Conservation (phyloP, 1,139 yeast genomes). For the Sugiyamaella castrensis region DNA sequence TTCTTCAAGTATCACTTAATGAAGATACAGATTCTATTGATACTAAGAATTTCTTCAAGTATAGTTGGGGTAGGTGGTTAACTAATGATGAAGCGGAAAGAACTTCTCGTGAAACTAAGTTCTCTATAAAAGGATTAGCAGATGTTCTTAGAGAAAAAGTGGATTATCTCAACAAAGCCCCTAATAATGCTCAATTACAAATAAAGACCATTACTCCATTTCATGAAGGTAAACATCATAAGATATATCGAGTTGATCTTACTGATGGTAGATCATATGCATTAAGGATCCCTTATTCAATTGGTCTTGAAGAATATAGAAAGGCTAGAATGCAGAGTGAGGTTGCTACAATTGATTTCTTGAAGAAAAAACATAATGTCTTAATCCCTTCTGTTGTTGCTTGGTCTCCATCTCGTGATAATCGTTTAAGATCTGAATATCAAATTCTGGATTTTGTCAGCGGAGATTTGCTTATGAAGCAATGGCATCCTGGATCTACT, state of each 20-base stretch:
- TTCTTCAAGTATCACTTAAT: constrained; percentile 26
- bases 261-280: constrained; percentile 59
- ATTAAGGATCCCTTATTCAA: constrained; percentile 79
- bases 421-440: constrained; percentile 68
- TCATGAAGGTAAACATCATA: constrained; percentile 92
- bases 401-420: constrained; percentile 55
- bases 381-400: constrained; percentile 74
- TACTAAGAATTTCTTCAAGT: constrained; percentile 74
- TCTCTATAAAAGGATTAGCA: constrained; percentile 71
- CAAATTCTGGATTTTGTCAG: constrained; percentile 74
- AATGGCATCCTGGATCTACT: constrained; percentile 78
- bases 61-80: constrained; percentile 95
- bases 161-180: constrained; percentile 30
- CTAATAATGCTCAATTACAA: constrained; percentile 43
- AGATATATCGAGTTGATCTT: constrained; percentile 70
- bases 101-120: constrained; percentile 72
- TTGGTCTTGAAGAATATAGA: constrained; percentile 57
- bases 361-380: constrained; percentile 47
- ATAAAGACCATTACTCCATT: constrained; percentile 75
- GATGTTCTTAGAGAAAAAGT: constrained; percentile 36
- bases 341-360: constrained; percentile 89
- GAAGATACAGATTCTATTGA: constrained; percentile 62
- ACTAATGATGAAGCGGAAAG: constrained; percentile 72
- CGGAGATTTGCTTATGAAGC: constrained; percentile 79
- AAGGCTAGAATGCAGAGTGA: constrained; percentile 75